Base-by-base conservation (phyloP, 1,139 yeast species). In the Protomyces pachydermus region DNA sequence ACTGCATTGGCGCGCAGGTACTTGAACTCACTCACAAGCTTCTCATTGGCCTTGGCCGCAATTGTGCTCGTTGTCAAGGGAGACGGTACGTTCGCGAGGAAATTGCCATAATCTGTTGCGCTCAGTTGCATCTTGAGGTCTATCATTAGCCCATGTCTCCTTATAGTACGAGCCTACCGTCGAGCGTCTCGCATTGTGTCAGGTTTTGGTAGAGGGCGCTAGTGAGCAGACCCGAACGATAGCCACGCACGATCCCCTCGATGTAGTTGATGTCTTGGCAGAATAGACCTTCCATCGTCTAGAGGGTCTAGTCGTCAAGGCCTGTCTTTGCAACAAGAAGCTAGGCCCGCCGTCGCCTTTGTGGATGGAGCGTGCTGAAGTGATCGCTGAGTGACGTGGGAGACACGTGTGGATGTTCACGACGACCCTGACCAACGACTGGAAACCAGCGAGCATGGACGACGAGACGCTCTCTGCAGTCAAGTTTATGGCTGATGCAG, bases 211-310 rank as follows among this genome's bases (percentile, higher is more conserved):
- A 95, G 75, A 91, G 97, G 69, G 86, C 83, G 51, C 83, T 76
- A 5, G 86, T 84, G 60, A 95, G 76, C 51, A 95, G 81, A 1
- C 96, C 97, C 67, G 88, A 85, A 72, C 93, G 84, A 80, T 91
- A 90, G 9, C 98, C 98, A 72, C 98, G 85, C 53, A 91, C 96
- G 46, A 95, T 83, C 51, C 93, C 98, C 78, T 95, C 99, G 70
- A 93, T 82, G 78, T 82, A 95, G 35, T 98, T 98, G 75, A 83
- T 79, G 52, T 66, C 62, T 38, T 58, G 62, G 34, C 56, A 58
- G 53, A 58, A 58, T 28, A 58, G 35, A 3, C 62, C 62, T 37
- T 58, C 62, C 62, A 58, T 58, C 42, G 34, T 28, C 32, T 28
- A 28, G 5, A 28, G 32, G 8, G 32, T 8, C 32, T 6, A 28